phyloP scores from a whole-genome alignment of 257 asterid genomes.

The Rauvolfia tetraphylla region DNA sequence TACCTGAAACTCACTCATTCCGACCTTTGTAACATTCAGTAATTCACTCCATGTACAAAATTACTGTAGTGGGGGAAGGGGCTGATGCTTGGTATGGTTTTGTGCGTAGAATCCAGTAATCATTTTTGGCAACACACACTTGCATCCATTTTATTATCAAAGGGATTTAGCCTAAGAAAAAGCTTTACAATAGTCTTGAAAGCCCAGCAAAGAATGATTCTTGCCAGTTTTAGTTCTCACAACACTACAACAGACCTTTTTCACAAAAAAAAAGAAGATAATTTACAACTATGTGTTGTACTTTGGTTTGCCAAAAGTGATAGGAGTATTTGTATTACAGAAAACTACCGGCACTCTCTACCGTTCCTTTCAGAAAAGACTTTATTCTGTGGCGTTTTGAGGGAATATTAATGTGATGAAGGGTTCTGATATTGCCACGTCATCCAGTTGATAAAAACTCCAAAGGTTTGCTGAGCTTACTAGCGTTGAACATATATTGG shows the following conservation, averaged over 20 bases:
- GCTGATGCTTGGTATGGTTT: not conserved
- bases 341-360: no score
- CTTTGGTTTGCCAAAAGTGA: not conserved
- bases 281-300: not conserved
- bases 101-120: not conserved
- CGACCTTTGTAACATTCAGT: not conserved
- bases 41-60: not conserved
- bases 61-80: not conserved
- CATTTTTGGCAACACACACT: not conserved
- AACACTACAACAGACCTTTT: not conserved
- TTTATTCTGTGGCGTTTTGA: no score
- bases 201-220: slow-evolving; percentile 66
- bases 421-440: no score
- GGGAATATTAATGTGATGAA: no score
- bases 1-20: slow-evolving; percentile 3
- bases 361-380: no score
- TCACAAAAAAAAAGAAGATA: no score
- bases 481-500: no score
- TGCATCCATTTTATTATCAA: not conserved
- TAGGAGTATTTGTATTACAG: no score
- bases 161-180: not conserved
- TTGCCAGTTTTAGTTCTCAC: slow-evolving; percentile 9
- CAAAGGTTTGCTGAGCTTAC: no score
- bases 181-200: slow-evolving; percentile 41
- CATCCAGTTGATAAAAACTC: no score